A percentile compares a stretch with the other conserved stretches of the same genome.
phyloP scores from a whole-genome alignment of 768 basidiomycete genomes.

The Asterophora lycoperdoides region DNA sequence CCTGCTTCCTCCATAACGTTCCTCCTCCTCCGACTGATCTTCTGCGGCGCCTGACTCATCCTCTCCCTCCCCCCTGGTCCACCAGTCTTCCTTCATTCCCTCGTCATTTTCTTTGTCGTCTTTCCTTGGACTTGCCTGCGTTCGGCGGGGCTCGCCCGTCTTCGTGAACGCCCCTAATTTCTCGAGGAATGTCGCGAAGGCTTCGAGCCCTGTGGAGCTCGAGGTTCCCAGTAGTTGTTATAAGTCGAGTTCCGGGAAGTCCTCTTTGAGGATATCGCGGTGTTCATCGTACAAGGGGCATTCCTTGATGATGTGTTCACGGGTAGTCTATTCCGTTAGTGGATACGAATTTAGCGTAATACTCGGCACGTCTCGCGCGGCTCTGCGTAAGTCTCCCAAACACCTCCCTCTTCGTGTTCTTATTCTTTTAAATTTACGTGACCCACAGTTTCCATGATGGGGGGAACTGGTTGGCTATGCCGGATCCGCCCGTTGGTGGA shows the following conservation, averaged over 20 bases:
- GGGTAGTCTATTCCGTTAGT: too few relatives aligned
- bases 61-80: neutral
- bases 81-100: neutral
- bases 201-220: neutral
- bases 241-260: neutral
- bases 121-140: neutral
- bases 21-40: too few relatives aligned
- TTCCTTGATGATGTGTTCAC: slow-evolving; percentile 20
- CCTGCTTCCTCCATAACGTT: too few relatives aligned
- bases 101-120: neutral
- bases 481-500: too few relatives aligned
- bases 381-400: too few relatives aligned
- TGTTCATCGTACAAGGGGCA: slow-evolving; percentile 19
- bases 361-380: too few relatives aligned
- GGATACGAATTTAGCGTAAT: too few relatives aligned
- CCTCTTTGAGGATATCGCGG: slow-evolving; percentile 12
- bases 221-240: neutral
- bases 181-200: neutral
- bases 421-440: too few relatives aligned
- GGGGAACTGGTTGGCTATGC: too few relatives aligned
- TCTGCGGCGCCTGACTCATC: too few relatives aligned
- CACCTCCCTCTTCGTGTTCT: too few relatives aligned
- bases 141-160: neutral
- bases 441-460: too few relatives aligned
- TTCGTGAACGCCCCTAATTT: neutral